A percentile compares a stretch with the other conserved stretches of the same genome.
Evolutionary conservation across 495 filamentous ascomycete species (phyloP).

Genomic region (Tetracladium setigerum): DNA sequence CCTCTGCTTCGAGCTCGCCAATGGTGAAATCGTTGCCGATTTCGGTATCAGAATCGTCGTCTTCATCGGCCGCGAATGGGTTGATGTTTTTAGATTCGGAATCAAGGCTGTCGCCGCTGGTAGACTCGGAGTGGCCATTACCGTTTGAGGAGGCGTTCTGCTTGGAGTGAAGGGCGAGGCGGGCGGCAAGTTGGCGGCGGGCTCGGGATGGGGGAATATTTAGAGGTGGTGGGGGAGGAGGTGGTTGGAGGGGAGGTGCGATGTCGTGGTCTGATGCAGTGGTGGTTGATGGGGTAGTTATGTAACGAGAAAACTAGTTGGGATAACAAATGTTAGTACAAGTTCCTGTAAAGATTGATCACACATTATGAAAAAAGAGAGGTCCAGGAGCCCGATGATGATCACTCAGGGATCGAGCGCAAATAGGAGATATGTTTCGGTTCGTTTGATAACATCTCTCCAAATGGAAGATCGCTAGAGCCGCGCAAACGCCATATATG

Average conservation of each 20-base stretch:
- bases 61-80: slow-evolving; percentile 31
- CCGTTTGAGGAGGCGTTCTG: slow-evolving; percentile 28
- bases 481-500: slow-evolving; percentile 6
- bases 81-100: slow-evolving; percentile 14
- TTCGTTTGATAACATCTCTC: slow-evolving; percentile 9
- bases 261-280: slow-evolving; percentile 24
- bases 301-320: slow-evolving; percentile 22
- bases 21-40: slow-evolving; percentile 14
- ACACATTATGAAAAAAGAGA: slow-evolving; percentile 1
- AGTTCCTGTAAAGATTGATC: background rate
- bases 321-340: slow-evolving; percentile 1
- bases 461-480: slow-evolving; percentile 1
- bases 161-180: slow-evolving; percentile 72
- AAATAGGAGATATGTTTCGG: too few relatives aligned
- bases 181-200: slow-evolving; percentile 72
- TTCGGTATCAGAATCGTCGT: slow-evolving; percentile 38
- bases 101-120: slow-evolving; percentile 12
- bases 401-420: too few relatives aligned
- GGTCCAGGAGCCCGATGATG: too few relatives aligned
- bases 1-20: slow-evolving; percentile 18
- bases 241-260: slow-evolving; percentile 41
- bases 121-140: slow-evolving; percentile 18
- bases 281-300: slow-evolving; percentile 24
- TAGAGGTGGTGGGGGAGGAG: slow-evolving; percentile 56
- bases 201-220: slow-evolving; percentile 83